Conservation (phyloP, 257 asterid genomes). For the Capsicum baccatum region DNA sequence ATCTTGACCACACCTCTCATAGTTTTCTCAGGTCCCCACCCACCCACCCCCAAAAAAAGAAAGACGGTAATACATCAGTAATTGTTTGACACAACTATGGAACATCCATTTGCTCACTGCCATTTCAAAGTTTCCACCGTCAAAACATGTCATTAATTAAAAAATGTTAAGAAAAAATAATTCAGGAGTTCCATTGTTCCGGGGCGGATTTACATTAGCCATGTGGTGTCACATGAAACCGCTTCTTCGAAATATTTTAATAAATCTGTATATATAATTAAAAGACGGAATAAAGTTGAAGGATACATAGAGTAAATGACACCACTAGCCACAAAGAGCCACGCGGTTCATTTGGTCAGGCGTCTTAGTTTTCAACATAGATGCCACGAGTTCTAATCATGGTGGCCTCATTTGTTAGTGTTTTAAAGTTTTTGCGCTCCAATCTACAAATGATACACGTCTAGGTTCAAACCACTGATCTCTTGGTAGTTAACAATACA, state of each 20-base stretch:
- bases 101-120: background rate
- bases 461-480: background rate
- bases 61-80: background rate
- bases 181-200: background rate
- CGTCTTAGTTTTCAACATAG: background rate
- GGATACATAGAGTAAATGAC: background rate
- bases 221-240: background rate
- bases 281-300: background rate
- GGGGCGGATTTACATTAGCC: too few species aligned
- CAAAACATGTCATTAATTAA: background rate
- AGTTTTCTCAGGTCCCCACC: background rate
- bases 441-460: background rate
- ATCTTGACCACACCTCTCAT: background rate
- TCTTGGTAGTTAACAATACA: background rate
- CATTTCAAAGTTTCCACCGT: background rate
- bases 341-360: background rate
- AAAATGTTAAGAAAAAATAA: background rate
- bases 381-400: background rate
- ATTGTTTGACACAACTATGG: background rate
- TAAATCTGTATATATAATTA: background rate
- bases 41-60: background rate
- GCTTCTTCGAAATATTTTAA: background rate
- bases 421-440: background rate
- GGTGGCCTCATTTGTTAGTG: background rate
- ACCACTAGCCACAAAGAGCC: conserved; percentile 1